Conservation (phyloP, 2,329 filamentous ascomycete genomes). For the Apiospora rasikravindrae region DNA sequence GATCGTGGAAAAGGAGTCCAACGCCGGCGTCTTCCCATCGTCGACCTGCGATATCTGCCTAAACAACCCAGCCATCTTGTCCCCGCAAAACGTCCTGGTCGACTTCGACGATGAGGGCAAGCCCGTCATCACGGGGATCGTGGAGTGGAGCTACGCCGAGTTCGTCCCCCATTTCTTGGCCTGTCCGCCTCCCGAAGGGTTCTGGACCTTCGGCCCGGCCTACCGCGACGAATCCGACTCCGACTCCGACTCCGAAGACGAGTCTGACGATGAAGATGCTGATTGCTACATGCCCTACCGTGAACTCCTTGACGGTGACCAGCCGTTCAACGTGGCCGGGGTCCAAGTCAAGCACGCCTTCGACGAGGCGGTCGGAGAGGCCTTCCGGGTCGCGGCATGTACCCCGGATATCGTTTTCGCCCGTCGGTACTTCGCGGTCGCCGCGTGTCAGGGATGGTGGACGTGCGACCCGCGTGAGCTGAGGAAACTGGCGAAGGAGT, state of each 20-base stretch:
- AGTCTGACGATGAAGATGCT: not conserved
- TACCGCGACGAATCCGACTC: not conserved
- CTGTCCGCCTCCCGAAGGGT: not conserved
- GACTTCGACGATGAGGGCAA: conserved; percentile 4
- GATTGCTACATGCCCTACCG: not conserved
- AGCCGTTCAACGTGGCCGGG: not conserved
- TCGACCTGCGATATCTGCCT: not conserved
- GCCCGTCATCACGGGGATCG: not conserved
- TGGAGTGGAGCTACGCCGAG: not conserved
- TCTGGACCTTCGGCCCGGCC: not conserved
- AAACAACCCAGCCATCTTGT: not conserved
- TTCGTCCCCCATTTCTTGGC: not conserved
- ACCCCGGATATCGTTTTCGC: not conserved
- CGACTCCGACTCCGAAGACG: not conserved
- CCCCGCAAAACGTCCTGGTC: not conserved
- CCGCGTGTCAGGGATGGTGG: not conserved
- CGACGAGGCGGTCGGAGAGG: not conserved
- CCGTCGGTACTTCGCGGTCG: not conserved
- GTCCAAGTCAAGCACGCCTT: not conserved
- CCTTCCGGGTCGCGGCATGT: not conserved
- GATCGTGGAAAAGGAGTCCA: not conserved
- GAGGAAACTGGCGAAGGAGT: not conserved
- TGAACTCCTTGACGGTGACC: not conserved
- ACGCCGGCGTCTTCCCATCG: not conserved
- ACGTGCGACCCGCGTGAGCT: not conserved